Conservation (phyloP, 441 rosid species). For the Cnidoscolus chayamansa region DNA sequence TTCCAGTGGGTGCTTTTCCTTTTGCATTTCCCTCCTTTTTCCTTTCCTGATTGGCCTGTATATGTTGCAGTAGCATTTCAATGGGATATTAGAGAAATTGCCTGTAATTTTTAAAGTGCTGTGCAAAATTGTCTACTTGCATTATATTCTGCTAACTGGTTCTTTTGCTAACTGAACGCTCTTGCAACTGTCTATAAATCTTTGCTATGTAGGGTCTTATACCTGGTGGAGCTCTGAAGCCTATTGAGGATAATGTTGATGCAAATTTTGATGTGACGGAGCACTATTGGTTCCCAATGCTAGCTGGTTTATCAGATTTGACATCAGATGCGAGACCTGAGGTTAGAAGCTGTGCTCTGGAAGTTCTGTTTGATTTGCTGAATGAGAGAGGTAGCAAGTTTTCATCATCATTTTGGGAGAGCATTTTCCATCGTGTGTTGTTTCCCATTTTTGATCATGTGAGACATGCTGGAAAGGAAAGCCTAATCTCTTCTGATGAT, state of each 20-base stretch:
- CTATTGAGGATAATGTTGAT: conserved; percentile 56
- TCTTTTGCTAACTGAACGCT: conserved; percentile 15
- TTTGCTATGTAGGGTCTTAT: conserved; percentile 67
- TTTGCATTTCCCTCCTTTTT: neutral
- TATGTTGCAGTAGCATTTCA: neutral
- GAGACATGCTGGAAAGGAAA: conserved; percentile 90
- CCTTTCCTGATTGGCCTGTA: neutral
- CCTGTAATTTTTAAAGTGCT: neutral
- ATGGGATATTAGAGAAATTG: neutral
- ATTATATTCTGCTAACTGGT: conserved; percentile 25
- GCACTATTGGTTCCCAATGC: conserved; percentile 99
- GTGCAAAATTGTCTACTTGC: neutral
- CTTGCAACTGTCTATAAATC: conserved; percentile 17
- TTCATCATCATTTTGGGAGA: conserved; percentile 96
- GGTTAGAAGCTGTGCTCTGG: conserved; percentile 96
- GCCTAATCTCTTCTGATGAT: conserved; percentile 68
- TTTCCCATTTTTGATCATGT: conserved; percentile 99
- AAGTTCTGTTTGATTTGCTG: conserved; percentile 96
- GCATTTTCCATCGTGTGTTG: conserved; percentile 93
- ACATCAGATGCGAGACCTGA: conserved; percentile 93
- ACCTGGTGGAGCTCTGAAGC: conserved; percentile 94
- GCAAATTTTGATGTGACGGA: conserved; percentile 81
- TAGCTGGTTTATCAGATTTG: conserved; percentile 98
- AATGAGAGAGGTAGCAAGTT: conserved; percentile 98
- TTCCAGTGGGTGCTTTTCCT: conserved; percentile 18